Percentiles rank a stretch among this genome's conserved stretches.
Evolutionary conservation across 1,284 basidiomycete species (phyloP).

Genomic region (Cryptococcus sp.): DNA sequence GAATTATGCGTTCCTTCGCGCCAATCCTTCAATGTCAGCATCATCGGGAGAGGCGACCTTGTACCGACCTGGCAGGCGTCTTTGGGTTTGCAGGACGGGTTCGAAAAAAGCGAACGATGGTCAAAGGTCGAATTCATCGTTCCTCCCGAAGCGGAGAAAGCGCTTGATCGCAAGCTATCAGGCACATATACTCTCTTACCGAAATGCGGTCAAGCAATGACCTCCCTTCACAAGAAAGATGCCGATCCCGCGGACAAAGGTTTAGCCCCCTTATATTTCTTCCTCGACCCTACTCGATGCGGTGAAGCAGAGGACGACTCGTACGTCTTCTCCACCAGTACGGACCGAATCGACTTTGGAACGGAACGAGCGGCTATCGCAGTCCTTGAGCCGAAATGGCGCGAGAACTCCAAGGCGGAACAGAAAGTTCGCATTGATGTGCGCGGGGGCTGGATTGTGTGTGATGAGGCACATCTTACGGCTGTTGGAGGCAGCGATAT

Average conservation of each 20-base stretch:
- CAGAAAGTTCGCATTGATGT: slow-evolving; percentile 62
- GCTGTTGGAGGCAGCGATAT: slow-evolving; percentile 41
- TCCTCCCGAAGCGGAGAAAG: slow-evolving; percentile 56
- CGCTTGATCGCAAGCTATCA: slow-evolving; percentile 76
- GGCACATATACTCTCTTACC: slow-evolving; percentile 77
- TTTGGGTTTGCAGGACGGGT: slow-evolving; percentile 72
- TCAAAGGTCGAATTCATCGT: slow-evolving; percentile 67
- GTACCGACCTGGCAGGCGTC: slow-evolving; percentile 83
- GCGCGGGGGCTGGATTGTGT: slow-evolving; percentile 64
- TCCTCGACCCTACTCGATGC: slow-evolving; percentile 80
- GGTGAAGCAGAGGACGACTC: slow-evolving; percentile 69
- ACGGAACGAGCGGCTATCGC: slow-evolving; percentile 75
- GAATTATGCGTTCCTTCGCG: slow-evolving; percentile 74
- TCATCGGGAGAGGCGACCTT: slow-evolving; percentile 68
- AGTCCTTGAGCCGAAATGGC: slow-evolving; percentile 70
- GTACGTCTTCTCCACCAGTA: slow-evolving; percentile 80
- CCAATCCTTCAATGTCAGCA: slow-evolving; percentile 61
- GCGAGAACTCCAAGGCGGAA: slow-evolving; percentile 63
- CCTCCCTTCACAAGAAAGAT: slow-evolving; percentile 74
- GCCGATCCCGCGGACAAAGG: slow-evolving; percentile 53
- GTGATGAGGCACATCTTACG: slow-evolving; percentile 33
- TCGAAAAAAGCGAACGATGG: slow-evolving; percentile 68
- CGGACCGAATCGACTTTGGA: slow-evolving; percentile 73
- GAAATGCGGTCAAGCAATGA: slow-evolving; percentile 85
- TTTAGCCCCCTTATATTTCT: slow-evolving; percentile 71